phyloP scores from a whole-genome alignment of 1,284 basidiomycete species.

The Papiliotrema laurentii region DNA sequence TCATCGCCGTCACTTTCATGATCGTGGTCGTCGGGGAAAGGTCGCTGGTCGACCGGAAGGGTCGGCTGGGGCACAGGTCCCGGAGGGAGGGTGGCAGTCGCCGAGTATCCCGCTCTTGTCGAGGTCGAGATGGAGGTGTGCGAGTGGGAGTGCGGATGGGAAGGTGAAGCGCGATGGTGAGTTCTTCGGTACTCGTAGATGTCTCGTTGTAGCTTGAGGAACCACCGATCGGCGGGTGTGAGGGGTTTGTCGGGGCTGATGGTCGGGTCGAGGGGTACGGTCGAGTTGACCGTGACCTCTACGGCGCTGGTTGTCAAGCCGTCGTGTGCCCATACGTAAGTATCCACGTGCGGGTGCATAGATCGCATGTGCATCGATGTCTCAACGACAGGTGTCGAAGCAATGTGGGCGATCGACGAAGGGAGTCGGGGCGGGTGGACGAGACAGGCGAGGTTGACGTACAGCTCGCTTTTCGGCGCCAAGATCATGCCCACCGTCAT shows the following conservation, averaged over 20 bases:
- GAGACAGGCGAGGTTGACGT: conserved; percentile 45
- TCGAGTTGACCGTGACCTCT: background rate
- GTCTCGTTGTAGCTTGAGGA: conserved; percentile 34
- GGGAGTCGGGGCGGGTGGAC: conserved; percentile 36
- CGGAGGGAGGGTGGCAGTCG: conserved; percentile 1
- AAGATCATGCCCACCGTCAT: conserved; percentile 38
- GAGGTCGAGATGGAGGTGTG: background rate
- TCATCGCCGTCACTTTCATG: conserved; percentile 1
- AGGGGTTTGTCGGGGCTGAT: background rate
- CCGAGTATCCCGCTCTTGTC: background rate
- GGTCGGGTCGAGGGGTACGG: background rate
- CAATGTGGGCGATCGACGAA: background rate
- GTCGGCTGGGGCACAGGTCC: conserved; percentile 14
- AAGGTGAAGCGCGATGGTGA: too few relatives aligned
- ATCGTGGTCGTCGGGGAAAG: background rate
- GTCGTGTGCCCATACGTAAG: too few relatives aligned
- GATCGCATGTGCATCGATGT: too few relatives aligned
- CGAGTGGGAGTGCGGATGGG: too few relatives aligned
- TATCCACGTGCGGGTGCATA: background rate
- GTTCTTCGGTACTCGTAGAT: conserved; percentile 26
- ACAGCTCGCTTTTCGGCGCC: conserved; percentile 40
- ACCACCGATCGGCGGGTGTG: conserved; percentile 41
- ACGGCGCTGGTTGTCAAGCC: background rate
- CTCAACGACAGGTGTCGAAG: background rate
- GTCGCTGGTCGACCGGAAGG: background rate